Base-by-base conservation (phyloP, 2,329 filamentous ascomycete species). In the Dactylella cylindrospora region DNA sequence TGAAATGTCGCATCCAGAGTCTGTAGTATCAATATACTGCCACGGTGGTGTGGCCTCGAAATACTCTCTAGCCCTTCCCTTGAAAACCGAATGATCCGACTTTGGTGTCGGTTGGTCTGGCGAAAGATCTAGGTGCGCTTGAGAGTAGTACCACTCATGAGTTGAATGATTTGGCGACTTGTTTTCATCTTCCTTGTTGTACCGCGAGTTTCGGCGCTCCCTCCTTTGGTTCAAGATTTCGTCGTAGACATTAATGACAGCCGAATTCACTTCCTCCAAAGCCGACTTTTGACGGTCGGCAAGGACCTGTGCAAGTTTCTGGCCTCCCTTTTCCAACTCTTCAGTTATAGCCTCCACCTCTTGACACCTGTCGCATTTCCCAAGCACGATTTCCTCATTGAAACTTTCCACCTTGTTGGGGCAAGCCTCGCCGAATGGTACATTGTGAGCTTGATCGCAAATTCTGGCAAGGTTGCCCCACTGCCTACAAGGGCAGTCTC, bases 221-320 rank as follows among this genome's bases (percentile, higher is more conserved):
- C 43, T 20, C 19, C 43, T 33, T 13, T 46, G 28, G 25, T 46
- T 46, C n/a, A 46, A 13, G 15, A 50, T 40, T 26, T 39, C 46
- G n/a, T 50, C 46, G 15, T 50, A 50, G 26, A 50, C 46, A 13
- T 36, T 23, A 23, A 50, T 32, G 12, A 50, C 33, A 23, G 35
- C 46, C 2, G 46, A 40, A 20, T 33, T 40, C 6, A 50, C 12
- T 9, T 50, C 46, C 17, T 50, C 46, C 8, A 39, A n/a, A 13
- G 35, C 46, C 1, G 35, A 40, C 9, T 40, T 33, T 9, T 32
- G 19, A 17, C 40, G 32, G 12, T 26, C 13, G 9, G 36, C 36
- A 15, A 46, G 15, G 9, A 31, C 33, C 17, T 46, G 28, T 8
- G 43, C 43, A 13, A 50, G 26, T 13, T 39, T 39, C 12, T 32